Conservation (phyloP, 169 alveolate species). For the Eimeria acervulina region DNA sequence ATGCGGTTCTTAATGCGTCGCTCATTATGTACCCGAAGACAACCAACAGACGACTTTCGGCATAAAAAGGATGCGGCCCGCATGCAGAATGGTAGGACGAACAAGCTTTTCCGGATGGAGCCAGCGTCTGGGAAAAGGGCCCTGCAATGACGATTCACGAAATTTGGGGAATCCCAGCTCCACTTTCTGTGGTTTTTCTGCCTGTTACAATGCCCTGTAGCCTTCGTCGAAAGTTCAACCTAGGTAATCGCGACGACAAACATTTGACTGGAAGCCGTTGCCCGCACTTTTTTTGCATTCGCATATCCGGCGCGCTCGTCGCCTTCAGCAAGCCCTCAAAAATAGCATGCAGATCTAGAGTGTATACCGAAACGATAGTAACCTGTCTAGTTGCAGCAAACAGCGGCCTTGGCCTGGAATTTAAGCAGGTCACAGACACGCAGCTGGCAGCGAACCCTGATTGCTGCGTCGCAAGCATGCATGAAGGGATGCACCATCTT, state of each 20-base stretch:
- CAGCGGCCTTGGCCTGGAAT: neutral
- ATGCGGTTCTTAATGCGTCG: neutral
- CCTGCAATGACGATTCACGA: neutral
- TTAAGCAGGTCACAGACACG: neutral
- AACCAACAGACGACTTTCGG: neutral
- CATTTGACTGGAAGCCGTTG: neutral
- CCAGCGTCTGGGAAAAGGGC: neutral
- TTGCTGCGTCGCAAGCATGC: neutral
- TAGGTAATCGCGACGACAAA: neutral
- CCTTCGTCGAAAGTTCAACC: neutral
- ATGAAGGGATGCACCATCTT: neutral
- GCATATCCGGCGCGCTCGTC: neutral
- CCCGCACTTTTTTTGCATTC: neutral
- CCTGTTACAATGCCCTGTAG: neutral
- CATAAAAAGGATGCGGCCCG: neutral
- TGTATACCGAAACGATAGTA: neutral
- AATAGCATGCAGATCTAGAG: neutral
- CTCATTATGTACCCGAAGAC: neutral
- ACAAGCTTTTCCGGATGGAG: slow-evolving; percentile 5
- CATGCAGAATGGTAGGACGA: neutral
- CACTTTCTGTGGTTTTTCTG: neutral
- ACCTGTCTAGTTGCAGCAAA: neutral
- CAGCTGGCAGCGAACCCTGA: neutral
- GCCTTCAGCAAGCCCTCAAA: neutral
- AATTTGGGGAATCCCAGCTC: neutral